phyloP scores from a whole-genome alignment of 208 protist genomes.

The Trypanosoma scelopori region DNA sequence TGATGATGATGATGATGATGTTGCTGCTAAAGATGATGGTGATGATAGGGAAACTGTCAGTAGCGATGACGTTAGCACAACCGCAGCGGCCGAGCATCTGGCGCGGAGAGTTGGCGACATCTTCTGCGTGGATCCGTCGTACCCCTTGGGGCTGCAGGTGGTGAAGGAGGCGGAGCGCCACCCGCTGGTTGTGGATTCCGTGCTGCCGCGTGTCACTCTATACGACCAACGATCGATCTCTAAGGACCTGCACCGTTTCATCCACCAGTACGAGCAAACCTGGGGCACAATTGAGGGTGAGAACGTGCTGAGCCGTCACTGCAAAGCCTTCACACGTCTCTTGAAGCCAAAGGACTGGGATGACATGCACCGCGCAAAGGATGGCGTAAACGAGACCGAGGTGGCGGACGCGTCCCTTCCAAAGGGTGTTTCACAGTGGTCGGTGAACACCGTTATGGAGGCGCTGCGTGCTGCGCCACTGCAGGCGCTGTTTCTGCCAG shows the following conservation, averaged over 20 bases:
- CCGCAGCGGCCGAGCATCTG: constrained; percentile 2
- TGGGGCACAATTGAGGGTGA: constrained; percentile 42
- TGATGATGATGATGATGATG: constrained; percentile 9
- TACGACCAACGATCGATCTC: constrained; percentile 20
- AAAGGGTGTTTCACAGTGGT: constrained; percentile 55
- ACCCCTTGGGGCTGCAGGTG: constrained; percentile 51
- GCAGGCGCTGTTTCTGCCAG: constrained; percentile 44
- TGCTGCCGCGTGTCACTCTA: constrained; percentile 40
- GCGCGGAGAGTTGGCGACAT: constrained; percentile 14
- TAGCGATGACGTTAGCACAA: constrained; percentile 13
- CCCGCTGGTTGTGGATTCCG: constrained; percentile 41
- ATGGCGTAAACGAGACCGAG: background rate
- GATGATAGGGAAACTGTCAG: constrained; percentile 6
- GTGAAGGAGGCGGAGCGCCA: constrained; percentile 57
- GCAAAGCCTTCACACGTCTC: constrained; percentile 52
- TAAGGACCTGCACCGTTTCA: constrained; percentile 26
- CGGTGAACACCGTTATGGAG: constrained; percentile 53
- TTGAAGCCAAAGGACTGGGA: constrained; percentile 19
- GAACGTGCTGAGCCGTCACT: constrained; percentile 22
- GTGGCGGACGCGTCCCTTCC: constrained; percentile 5
- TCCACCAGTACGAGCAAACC: constrained; percentile 36
- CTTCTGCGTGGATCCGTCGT: constrained; percentile 41
- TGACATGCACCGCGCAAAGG: background rate
- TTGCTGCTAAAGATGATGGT: background rate
- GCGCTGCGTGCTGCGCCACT: constrained; percentile 51